Evolutionary conservation across 2,329 filamentous ascomycete species (phyloP).

Genomic region (Truncatella angustata): DNA sequence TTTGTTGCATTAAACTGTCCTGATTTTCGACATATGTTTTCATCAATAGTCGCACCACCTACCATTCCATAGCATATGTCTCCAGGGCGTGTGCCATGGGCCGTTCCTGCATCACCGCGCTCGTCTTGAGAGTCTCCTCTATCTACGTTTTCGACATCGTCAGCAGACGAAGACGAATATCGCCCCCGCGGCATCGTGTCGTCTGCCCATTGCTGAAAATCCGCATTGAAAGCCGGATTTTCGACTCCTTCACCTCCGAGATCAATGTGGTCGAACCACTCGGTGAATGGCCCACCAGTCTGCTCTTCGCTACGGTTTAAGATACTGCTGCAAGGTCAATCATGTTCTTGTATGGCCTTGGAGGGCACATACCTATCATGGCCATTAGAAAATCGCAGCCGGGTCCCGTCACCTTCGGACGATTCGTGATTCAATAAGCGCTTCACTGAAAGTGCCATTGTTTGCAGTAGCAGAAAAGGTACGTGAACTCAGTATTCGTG

Average conservation of each 20-base stretch:
- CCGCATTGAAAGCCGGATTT: neutral
- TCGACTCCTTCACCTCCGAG: neutral
- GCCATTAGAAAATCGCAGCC: neutral
- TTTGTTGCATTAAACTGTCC: neutral
- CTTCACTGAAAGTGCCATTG: constrained; percentile 4
- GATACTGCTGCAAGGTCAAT: no score
- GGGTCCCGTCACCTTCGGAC: neutral
- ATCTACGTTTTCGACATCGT: neutral
- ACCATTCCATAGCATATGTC: constrained; percentile 7
- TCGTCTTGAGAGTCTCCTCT: neutral
- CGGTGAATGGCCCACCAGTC: neutral
- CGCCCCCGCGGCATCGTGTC: neutral
- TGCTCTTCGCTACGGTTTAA: neutral
- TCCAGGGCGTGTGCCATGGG: neutral
- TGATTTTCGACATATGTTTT: no score
- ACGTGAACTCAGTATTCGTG: neutral
- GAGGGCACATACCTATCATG: neutral
- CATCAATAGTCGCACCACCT: no score
- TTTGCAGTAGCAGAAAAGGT: neutral
- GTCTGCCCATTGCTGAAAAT: neutral
- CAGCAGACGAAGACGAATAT: neutral
- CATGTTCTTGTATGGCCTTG: no score
- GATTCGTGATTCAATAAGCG: neutral
- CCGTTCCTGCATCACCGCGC: neutral
- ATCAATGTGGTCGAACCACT: neutral